These are phyloP conservation scores for Jatropha multifida DNA, from an alignment of 441 rosid genomes.

Conservation along the genomic window DNA sequence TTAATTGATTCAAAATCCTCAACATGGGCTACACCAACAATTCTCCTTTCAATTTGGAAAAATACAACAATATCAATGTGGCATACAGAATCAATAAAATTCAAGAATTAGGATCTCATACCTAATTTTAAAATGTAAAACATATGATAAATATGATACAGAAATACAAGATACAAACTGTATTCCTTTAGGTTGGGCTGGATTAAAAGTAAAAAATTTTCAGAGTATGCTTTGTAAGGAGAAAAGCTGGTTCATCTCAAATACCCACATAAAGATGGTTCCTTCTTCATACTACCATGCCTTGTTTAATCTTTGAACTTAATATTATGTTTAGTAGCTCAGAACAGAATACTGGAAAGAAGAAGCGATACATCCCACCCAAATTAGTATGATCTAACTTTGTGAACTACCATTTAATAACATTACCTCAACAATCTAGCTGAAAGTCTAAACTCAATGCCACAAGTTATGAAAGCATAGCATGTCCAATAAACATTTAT, in stretches of 20 bases:
- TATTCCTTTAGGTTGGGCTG: not conserved
- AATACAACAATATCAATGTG: not conserved
- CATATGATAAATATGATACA: not conserved
- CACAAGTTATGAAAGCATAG: not conserved
- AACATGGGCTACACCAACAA: slow-evolving; percentile 93
- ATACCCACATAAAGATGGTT: not conserved
- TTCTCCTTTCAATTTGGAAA: slow-evolving; percentile 55
- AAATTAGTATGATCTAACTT: not conserved
- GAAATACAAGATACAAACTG: not conserved
- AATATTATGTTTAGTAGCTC: not conserved
- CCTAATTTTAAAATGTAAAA: not conserved
- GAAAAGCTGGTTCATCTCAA: not conserved
- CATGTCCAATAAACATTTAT: not conserved
- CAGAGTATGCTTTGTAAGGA: not conserved
- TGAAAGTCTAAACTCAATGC: not conserved
- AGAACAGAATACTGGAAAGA: not conserved
- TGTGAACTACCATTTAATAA: not conserved
- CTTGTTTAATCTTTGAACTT: not conserved
- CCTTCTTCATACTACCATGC: not conserved
- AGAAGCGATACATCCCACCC: not conserved
- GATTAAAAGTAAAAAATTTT: not conserved
- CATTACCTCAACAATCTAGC: not conserved
- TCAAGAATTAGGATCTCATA: not conserved
- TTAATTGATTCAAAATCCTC: slow-evolving; percentile 88
- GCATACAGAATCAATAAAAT: not conserved